Conservation (phyloP, 2,329 filamentous ascomycete genomes). For the Neonectria ditissima region DNA sequence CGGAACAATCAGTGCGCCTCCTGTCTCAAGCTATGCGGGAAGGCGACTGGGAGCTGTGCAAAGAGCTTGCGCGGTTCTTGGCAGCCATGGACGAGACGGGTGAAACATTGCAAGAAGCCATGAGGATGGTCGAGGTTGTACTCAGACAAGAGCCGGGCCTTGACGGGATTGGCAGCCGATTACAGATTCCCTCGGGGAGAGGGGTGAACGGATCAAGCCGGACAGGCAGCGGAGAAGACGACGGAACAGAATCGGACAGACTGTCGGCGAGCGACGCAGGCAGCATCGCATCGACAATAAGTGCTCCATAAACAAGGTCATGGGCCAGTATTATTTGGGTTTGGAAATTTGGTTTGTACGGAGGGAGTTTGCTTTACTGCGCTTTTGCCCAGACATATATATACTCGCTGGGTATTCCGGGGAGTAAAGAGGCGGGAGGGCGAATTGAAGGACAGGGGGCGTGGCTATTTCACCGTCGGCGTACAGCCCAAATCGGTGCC, state of each 20-base stretch:
- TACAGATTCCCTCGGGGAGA: constrained; percentile 49
- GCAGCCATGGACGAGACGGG: constrained; percentile 92
- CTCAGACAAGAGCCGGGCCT: constrained; percentile 46
- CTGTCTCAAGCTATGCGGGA: constrained; percentile 84
- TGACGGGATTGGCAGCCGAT: constrained; percentile 45
- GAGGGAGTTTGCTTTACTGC: constrained; percentile 24
- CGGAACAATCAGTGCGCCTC: constrained; percentile 83
- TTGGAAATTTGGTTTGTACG: constrained; percentile 19
- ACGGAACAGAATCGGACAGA: constrained; percentile 52
- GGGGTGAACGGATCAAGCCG: constrained; percentile 47
- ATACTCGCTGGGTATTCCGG: constrained; percentile 20
- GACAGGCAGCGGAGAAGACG: constrained; percentile 48
- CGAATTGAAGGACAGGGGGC: background rate
- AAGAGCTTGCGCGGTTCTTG: constrained; percentile 93
- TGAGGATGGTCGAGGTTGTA: constrained; percentile 69
- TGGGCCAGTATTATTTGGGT: background rate
- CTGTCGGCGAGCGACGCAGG: constrained; percentile 53
- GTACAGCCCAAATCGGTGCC: constrained; percentile 1
- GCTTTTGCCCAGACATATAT: constrained; percentile 29
- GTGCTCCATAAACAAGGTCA: constrained; percentile 37
- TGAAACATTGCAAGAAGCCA: constrained; percentile 78
- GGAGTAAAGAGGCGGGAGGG: constrained; percentile 16
- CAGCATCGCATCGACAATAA: constrained; percentile 52
- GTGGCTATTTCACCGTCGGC: constrained; percentile 8
- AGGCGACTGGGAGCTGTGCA: constrained; percentile 94